These are phyloP conservation scores for Fusarium sp. DNA, from an alignment of 2,329 filamentous ascomycete genomes.

Conservation along the genomic window DNA sequence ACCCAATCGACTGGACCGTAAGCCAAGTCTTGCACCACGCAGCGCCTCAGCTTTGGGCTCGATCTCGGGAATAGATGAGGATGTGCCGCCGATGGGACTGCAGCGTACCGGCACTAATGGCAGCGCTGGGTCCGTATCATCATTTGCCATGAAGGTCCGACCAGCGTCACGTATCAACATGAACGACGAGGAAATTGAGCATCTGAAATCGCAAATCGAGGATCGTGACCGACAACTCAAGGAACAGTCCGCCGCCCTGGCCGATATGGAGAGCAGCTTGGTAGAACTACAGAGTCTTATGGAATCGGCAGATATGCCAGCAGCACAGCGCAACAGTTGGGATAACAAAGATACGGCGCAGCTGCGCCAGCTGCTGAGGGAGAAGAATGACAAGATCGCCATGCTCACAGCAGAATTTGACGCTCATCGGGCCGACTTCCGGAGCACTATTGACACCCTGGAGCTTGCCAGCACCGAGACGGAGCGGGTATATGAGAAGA, in stretches of 20 bases:
- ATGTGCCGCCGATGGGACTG: constrained; percentile 64
- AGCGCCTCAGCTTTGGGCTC: constrained; percentile 70
- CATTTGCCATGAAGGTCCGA: constrained; percentile 64
- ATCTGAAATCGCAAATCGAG: constrained; percentile 78
- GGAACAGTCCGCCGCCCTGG: constrained; percentile 83
- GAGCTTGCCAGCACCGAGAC: constrained; percentile 97
- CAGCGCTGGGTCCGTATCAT: constrained; percentile 65
- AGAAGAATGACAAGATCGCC: constrained; percentile 97
- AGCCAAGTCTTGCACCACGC: constrained; percentile 65
- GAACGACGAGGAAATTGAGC: constrained; percentile 78
- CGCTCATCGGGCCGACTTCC: constrained; percentile 91
- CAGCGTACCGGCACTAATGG: constrained; percentile 66
- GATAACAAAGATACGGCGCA: constrained; percentile 80
- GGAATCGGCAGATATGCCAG: constrained; percentile 62
- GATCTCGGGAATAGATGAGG: constrained; percentile 66
- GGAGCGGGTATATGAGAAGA: constrained; percentile 93
- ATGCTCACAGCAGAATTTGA: constrained; percentile 96
- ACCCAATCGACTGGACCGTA: constrained; percentile 59
- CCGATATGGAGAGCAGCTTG: constrained; percentile 90
- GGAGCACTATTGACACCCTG: constrained; percentile 95
- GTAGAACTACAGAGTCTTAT: constrained; percentile 81
- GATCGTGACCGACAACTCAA: constrained; percentile 89
- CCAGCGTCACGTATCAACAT: constrained; percentile 63
- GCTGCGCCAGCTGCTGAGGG: constrained; percentile 83
- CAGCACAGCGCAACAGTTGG: constrained; percentile 59